Evolutionary conservation across 495 filamentous ascomycete species (phyloP), one percentile per base, ranked within the genome.

Genomic region (Penicillium ucsense): DNA sequence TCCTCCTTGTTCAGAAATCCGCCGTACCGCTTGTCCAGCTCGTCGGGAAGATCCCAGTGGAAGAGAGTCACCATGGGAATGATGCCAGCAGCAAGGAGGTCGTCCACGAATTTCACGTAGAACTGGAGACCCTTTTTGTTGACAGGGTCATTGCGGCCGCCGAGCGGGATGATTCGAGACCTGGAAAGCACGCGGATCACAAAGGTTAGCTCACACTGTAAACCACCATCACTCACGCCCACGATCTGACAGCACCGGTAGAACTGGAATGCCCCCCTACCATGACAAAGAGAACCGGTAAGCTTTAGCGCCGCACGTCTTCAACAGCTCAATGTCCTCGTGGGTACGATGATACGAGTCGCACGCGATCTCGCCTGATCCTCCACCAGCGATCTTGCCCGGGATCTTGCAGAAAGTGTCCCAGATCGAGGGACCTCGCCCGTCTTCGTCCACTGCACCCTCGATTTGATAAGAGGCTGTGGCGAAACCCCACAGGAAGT

Each of bases 381-480:
- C 77, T 46, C 78, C 81, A 49, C 83, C 81, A 36, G 83, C 83
- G 41, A 88, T 85, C 65, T 86, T 88, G 50, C 84, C 83, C 39
- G 82, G 80, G 50, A 82, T 80, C 43, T 73, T 75, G 66, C 79
- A 86, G 67, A 87, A 88, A 5, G 77, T 81, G 61, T 88, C 84
- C 84, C 84, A 88, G 63, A 88, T 87, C 33, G 82, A 84, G 37
- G 81, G 78, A 32, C 78, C 81, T 37, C 84, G 79, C 49, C 84
- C 84, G 64, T 88, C 84, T 50, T 75, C 76, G 33, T 79, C 65
- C 11, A 70, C 68, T 8, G 77, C 81, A 43, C 85, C 85, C 70
- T 88, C 85, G 51, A 88, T 83, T 61, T 89, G 85, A 70, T 86
- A 87, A 52, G 82, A 85, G 54, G 85, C 85, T 35, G 85, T 91